Evolutionary conservation across 352 stramenopile genomes (phyloP), one percentile per base, ranked within the genome.

Genomic region (Phytophthora megakarya): DNA sequence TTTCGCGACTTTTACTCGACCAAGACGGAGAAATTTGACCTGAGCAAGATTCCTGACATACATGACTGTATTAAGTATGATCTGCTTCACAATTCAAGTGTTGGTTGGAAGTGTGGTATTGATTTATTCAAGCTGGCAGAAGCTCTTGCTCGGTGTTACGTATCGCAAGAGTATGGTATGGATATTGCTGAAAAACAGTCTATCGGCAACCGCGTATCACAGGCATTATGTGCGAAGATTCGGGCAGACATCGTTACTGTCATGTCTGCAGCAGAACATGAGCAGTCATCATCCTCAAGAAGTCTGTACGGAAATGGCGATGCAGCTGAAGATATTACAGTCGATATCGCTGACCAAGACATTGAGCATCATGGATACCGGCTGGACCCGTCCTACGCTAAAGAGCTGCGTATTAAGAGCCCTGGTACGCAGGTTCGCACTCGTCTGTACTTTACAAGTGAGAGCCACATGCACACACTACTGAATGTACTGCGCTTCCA

Each of bases 401-500:
- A 93, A 43, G 97, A 99, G 63, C 72, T 99, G 32, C 88, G 90
- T 35, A 99, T 99, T 75, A 99, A 99, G 70, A 93, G 84, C 43
- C 85, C 87, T 0, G 80, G 78, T 5, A 94, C 84, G 9, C 85
- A 93, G 65, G 84, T 96, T 52, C 94, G 98, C 60, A 99, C 97
- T 25, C 89, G 98, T 5, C 79, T 99, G 16, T 99, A 99, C 74
- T 99, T 99, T 65, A 99, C 98, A 15, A 99, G 93, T 40, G 98
- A 99, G 78, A 94, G 84, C 55, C 98, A 99, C 78, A 83, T 99
- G 54, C 97, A 99, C 74, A 97, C 96, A 23, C 76, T 99, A 30
- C 77, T 99, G 48, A 99, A 99, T 75, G 96, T 99, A 25, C 77
- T 99, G 21, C 83, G 97, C 6, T 97, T 97, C 65, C 86, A 94